Base-by-base conservation (phyloP, 164 flowering plant genomes). In the Aristolochia californica region DNA sequence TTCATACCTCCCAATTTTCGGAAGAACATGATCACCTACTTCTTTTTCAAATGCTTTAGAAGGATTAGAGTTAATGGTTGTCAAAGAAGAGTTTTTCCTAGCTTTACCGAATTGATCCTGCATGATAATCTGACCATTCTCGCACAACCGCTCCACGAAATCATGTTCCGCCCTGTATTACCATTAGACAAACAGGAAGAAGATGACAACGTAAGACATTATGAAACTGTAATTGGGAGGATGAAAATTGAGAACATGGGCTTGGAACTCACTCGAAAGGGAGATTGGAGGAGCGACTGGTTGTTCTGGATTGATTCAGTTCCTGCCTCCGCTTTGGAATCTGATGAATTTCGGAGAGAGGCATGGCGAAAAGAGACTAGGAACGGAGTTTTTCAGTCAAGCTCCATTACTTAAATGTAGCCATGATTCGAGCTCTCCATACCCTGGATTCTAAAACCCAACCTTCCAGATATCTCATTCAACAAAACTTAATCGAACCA, bases 141-240 rank as follows among this genome's bases (percentile, higher is more conserved):
- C 83, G 87, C 96, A 91, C 17, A 84, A 82, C 14, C 87, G 83
- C 80, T 91, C 96, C 25, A 71, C 72, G 40, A 79, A 67, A 9
- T 80, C 88, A 67, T 65, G 66, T 20, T 74, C 83, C 50, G 80
- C 81, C 45, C 96, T 88, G 82, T 75, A 75, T 58, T 44, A 54
- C 56, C 28, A 5, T 22, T 67, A 40, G n/a, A 53, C 49, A 48
- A 49, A 17, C 8, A 67, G 48, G 24, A 15, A 72, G n/a, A 17
- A 68, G 56, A 62, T n/a, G 21, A 4, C 8, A 43, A 34, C 23
- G n/a, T 17, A 27, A 44, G 21, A 49, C 27, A 48, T n/a, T 54
- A 22, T 27, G 16, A 45, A 25, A 55, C 48, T 30, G 23, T 14
- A n/a, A 21, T 34, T 34, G 40, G 10, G 40, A 34, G 11, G 0